These are phyloP conservation scores for Rhododendron simsii DNA, from an alignment of 148 eudicot species.

Conservation along the genomic window DNA sequence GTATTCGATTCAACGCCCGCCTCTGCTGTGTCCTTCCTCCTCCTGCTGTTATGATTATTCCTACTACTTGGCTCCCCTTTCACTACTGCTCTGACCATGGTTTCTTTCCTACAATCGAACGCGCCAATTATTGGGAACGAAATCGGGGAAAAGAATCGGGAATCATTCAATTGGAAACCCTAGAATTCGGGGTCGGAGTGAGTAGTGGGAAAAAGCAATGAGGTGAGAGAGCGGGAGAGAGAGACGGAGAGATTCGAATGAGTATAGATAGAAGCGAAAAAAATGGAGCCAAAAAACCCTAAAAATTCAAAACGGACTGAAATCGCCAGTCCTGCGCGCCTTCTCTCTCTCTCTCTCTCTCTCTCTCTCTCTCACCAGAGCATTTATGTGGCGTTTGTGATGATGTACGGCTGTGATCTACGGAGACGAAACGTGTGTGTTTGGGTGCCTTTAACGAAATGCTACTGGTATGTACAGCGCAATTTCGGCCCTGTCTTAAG, in stretches of 20 bases:
- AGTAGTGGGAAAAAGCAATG: background rate
- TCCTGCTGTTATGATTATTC: background rate
- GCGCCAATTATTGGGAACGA: background rate
- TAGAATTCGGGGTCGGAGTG: background rate
- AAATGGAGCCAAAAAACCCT: constrained; percentile 7
- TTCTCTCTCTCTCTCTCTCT: background rate
- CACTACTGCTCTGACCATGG: constrained; percentile 19
- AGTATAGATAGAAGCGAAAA: background rate
- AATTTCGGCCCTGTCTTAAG: too few species aligned
- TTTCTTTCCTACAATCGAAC: background rate
- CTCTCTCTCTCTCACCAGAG: background rate
- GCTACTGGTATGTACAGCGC: too few species aligned
- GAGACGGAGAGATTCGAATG: background rate
- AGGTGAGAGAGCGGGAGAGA: background rate
- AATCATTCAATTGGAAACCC: background rate
- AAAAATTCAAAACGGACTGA: background rate
- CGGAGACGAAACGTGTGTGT: background rate
- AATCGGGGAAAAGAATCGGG: background rate
- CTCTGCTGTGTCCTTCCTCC: constrained; percentile 3
- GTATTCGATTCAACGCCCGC: constrained; percentile 11
- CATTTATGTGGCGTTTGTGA: background rate
- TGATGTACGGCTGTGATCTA: background rate
- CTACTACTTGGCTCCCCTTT: constrained; percentile 15
- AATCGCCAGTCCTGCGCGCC: background rate
- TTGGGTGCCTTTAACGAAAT: background rate